phyloP scores from a whole-genome alignment of 192 early-diverging fungal genomes.

The Umbelopsis isabellina region DNA sequence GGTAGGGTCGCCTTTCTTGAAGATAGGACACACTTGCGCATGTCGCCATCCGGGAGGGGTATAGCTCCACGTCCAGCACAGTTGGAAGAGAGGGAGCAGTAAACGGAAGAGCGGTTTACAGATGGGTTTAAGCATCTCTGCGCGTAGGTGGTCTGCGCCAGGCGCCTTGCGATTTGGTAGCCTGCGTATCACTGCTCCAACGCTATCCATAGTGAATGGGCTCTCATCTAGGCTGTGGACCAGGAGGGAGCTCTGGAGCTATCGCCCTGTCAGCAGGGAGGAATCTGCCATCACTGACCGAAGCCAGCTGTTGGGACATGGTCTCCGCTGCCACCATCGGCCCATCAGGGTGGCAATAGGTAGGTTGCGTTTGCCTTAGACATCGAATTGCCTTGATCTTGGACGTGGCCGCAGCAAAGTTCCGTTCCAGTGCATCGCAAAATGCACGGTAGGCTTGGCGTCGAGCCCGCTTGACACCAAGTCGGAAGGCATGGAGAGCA shows the following conservation, averaged over 20 bases:
- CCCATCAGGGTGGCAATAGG: background rate
- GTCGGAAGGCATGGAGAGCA: background rate
- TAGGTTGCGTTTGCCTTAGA: background rate
- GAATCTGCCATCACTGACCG: background rate
- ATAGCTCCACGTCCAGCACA: slow-evolving; percentile 21
- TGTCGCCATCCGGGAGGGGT: slow-evolving; percentile 15
- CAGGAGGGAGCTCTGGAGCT: too few relatives aligned
- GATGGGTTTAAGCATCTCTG: slow-evolving; percentile 24
- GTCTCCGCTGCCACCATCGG: background rate
- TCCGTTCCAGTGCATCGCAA: too few relatives aligned
- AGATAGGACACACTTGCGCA: slow-evolving; percentile 27
- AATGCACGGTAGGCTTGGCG: background rate
- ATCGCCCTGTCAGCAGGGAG: too few relatives aligned
- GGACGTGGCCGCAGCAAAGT: background rate
- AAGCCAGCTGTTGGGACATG: background rate
- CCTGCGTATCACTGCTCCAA: background rate
- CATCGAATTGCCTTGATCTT: background rate
- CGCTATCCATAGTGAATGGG: background rate
- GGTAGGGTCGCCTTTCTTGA: slow-evolving; percentile 29
- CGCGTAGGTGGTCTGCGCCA: slow-evolving; percentile 26
- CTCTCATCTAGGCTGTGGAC: background rate
- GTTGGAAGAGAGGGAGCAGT: background rate
- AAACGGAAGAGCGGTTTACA: background rate
- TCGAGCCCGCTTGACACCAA: background rate
- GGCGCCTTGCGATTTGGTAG: slow-evolving; percentile 8